Base-by-base conservation (phyloP, 139 green algal genomes). In the Volvox reticuliferus region DNA sequence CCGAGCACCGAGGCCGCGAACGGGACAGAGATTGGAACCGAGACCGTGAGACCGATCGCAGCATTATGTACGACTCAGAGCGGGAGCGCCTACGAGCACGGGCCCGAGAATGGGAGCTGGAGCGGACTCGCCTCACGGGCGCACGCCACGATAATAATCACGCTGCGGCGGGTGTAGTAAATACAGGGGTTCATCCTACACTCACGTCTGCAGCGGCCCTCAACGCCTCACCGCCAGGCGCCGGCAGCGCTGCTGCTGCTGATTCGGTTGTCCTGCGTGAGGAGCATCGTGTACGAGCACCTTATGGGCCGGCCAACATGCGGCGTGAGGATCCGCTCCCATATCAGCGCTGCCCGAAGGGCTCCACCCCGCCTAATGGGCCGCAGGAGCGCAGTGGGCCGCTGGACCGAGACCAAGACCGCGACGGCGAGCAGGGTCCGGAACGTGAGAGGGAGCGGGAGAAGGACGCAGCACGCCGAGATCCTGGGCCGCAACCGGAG, bases 241-340 rank as follows among this genome's bases (percentile, higher is more conserved):
- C 75, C 80, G 28, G 50, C 44, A 69, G 80, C 17, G 16, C n/a
- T 63, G 62, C 61, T 14, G 63, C 65, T 14, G 30, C 81, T 32
- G 81, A 36, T 13, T 9, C 44, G 44, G 44, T 9, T 55, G 83
- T 37, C 21, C 67, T 16, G 13, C 67, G 67, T 12, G 83, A 88
- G 63, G 26, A 79, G 83, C 83, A 5, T 16, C 65, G 67, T 2
- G 28, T 28, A 1, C 37, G 85, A 2, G 85, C 85, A 30, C 85
- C 85, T 9, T 89, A 89, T 50, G 85, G 85, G 33, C 85, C 85
- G 14, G 68, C 85, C 26, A 82, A 89, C 85, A 89, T 89, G 85
- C 37, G 85, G 19, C 85, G 85, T 0, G 85, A 89, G 69, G 85
- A 89, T 0, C 85, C 69, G 14, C 13, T 61, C 26, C 67, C 67